These are phyloP conservation scores for Rhododendron kiyosumense DNA, from an alignment of 148 eudicot species.

Conservation along the genomic window DNA sequence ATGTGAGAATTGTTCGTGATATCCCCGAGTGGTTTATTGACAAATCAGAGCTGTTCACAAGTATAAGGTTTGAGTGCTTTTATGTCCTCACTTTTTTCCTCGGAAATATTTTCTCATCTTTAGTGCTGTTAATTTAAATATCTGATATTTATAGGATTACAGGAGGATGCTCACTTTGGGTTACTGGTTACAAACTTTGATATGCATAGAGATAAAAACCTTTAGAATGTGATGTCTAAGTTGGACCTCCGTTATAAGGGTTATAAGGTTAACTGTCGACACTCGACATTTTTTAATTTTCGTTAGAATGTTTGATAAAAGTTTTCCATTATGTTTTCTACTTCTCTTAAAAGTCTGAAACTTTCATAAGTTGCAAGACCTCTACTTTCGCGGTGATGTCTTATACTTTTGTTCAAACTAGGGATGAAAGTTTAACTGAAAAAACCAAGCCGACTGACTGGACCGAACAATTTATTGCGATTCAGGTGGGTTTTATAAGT, in stretches of 20 bases:
- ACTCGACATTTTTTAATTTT: neutral
- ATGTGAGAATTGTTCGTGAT: slow-evolving; percentile 88
- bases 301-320: neutral
- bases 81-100: neutral
- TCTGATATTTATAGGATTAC: neutral
- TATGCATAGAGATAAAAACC: neutral
- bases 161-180: neutral
- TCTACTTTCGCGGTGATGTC: neutral
- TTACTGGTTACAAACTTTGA: neutral
- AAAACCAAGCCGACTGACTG: neutral
- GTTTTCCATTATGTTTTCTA: neutral
- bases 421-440: neutral
- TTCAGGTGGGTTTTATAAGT: neutral
- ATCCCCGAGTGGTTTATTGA: slow-evolving; percentile 98
- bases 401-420: neutral
- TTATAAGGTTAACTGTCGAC: neutral
- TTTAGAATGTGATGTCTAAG: neutral
- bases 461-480: neutral
- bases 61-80: slow-evolving; percentile 61
- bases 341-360: neutral
- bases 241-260: neutral
- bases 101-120: neutral
- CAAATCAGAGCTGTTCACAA: slow-evolving; percentile 76
- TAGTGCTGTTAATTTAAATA: neutral
- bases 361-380: neutral